phyloP scores from a whole-genome alignment of 345 rosid species.

The Dimocarpus longan region DNA sequence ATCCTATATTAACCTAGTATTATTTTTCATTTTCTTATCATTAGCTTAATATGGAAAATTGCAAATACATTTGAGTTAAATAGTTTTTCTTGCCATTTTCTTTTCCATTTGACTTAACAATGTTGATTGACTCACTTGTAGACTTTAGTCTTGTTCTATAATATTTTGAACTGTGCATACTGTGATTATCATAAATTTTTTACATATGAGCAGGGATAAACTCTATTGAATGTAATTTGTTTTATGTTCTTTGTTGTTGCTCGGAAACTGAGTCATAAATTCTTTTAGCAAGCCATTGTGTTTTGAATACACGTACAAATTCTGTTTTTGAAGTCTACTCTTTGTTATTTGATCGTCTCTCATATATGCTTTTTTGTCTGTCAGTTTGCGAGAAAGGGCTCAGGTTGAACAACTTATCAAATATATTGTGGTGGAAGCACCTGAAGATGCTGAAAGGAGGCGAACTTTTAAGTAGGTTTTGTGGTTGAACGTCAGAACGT shows the following conservation, averaged over 20 bases:
- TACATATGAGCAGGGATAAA: background rate
- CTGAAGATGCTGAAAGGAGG: conserved; percentile 69
- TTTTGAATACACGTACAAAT: background rate
- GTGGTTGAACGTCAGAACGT: background rate
- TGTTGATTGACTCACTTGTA: background rate
- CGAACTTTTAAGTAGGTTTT: conserved; percentile 70
- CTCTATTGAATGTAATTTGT: background rate
- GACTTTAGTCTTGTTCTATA: background rate
- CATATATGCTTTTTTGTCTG: conserved; percentile 22
- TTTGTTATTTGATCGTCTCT: conserved; percentile 14
- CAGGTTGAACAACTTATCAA: conserved; percentile 81
- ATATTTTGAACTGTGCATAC: background rate
- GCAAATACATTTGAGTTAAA: background rate
- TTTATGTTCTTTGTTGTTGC: background rate
- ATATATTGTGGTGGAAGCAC: conserved; percentile 79
- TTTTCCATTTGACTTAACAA: background rate
- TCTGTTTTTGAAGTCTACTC: background rate
- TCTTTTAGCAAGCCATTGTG: background rate
- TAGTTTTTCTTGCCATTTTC: background rate
- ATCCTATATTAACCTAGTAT: background rate
- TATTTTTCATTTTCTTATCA: background rate
- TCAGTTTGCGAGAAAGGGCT: conserved; percentile 77
- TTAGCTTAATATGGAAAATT: background rate
- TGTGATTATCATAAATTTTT: background rate
- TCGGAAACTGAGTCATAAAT: background rate